These are phyloP conservation scores for Leucocoprinus leucothites DNA, from an alignment of 768 basidiomycete genomes.

Conservation along the genomic window DNA sequence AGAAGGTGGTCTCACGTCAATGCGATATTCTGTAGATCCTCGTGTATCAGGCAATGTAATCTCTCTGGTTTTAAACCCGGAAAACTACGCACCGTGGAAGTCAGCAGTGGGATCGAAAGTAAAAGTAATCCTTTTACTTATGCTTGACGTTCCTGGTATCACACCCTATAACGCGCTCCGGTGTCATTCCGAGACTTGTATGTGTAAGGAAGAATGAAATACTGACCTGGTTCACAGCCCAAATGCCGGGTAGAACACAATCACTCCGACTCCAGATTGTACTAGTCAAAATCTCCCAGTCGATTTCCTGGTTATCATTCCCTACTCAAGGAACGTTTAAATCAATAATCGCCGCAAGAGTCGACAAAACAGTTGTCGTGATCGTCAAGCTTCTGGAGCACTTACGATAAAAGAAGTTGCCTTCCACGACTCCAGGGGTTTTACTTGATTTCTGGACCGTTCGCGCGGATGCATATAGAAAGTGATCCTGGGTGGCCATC, in stretches of 20 bases:
- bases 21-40: constrained; percentile 27
- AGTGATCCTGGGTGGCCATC: constrained; percentile 24
- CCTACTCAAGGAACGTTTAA: too few species aligned
- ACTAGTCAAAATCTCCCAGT: constrained; percentile 30
- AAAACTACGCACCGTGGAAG: constrained; percentile 31
- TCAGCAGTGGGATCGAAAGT: constrained; percentile 29
- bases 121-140: constrained; percentile 24
- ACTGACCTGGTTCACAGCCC: constrained; percentile 36
- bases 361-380: too few species aligned
- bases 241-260: constrained; percentile 30
- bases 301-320: too few species aligned
- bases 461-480: constrained; percentile 32
- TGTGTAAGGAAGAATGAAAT: background rate
- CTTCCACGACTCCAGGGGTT: too few species aligned
- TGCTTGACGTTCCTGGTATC: constrained; percentile 16
- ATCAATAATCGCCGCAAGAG: too few species aligned
- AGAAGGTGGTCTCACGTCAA: constrained; percentile 24
- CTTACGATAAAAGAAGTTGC: too few species aligned
- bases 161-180: constrained; percentile 20
- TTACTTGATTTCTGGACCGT: too few species aligned
- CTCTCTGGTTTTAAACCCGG: background rate
- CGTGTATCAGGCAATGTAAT: background rate
- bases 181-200: too few species aligned
- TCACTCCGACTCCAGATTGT: constrained; percentile 23
- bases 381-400: too few species aligned